Evolutionary conservation across 1,284 basidiomycete genomes (phyloP), one percentile per base, ranked within the genome.

Genomic region (Pseudozyma thailandica): DNA sequence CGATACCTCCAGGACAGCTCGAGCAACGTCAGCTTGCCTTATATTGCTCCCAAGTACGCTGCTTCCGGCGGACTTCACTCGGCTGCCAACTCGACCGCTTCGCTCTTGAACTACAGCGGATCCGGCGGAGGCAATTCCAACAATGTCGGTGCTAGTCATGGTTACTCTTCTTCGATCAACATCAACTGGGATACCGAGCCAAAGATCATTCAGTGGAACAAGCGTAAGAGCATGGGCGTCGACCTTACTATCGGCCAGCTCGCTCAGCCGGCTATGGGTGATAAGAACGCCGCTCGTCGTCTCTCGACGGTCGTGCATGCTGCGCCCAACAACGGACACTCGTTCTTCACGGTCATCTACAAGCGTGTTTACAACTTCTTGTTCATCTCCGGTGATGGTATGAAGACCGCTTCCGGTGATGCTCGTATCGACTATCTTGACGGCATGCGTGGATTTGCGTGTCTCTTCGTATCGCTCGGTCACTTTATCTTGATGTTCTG

Each of bases 401-500:
- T 69, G 50, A 69, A 69, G 58, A 69, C 65, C 2, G 65, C 65
- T 15, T 27, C 61, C 3, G 74, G 74, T 48, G 71, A 64, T 20
- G 55, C 59, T 15, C 61, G 74, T 57, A 73, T 79, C 65, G 77
- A 79, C 39, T 77, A 77, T 49, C 51, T 77, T 20, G 77, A 77
- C 54, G 75, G 77, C 41, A 61, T 77, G 48, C 61, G 75, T 50
- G 77, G 77, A 12, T 77, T 79, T 38, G 77, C 77, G 21, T 77
- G 75, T 50, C 61, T 77, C 31, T 54, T 75, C 38, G 75, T 79
- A 5, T 77, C 77, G 39, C 58, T 77, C 28, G 70, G 69, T 28
- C 77, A 79, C 48, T 79, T 75, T 31, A 69, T 75, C 27, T 48
- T 77, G 27, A 77, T 78, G 61, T 78, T 73, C 65, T 77, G 69